Percentiles rank a stretch among this genome's conserved stretches.
These are phyloP conservation scores for Diatrype stigma DNA, from an alignment of 2,329 filamentous ascomycete genomes.

Conservation along the genomic window DNA sequence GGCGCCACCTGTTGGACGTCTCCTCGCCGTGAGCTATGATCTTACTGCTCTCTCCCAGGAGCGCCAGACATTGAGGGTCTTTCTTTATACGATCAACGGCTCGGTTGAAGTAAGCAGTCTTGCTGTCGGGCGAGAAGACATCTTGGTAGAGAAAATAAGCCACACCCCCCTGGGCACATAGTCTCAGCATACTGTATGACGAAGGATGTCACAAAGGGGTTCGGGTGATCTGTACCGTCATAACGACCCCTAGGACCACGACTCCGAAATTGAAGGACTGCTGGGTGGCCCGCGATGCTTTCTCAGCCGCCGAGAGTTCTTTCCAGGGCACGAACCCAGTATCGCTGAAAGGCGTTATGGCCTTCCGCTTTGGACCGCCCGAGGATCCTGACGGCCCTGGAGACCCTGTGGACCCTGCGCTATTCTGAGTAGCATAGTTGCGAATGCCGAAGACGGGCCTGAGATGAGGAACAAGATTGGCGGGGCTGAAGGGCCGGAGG, in stretches of 20 bases:
- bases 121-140: slow-evolving; percentile 80
- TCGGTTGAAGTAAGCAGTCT: slow-evolving; percentile 82
- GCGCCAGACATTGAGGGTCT: slow-evolving; percentile 64
- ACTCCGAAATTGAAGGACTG: slow-evolving; percentile 85
- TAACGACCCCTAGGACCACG: slow-evolving; percentile 66
- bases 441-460: slow-evolving; percentile 38
- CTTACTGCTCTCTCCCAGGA: slow-evolving; percentile 71
- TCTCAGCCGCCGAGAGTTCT: slow-evolving; percentile 70
- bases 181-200: slow-evolving; percentile 2
- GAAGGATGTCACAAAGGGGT: background rate
- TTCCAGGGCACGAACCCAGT: slow-evolving; percentile 79
- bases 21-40: slow-evolving; percentile 80
- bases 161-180: slow-evolving; percentile 60
- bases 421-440: slow-evolving; percentile 57
- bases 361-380: slow-evolving; percentile 51
- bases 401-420: slow-evolving; percentile 32
- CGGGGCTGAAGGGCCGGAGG: slow-evolving; percentile 34
- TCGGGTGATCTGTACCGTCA: slow-evolving; percentile 57
- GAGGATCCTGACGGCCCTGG: too few relatives aligned
- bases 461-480: slow-evolving; percentile 26
- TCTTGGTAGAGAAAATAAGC: slow-evolving; percentile 75
- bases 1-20: slow-evolving; percentile 76
- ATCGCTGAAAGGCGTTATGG: slow-evolving; percentile 81
- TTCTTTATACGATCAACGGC: slow-evolving; percentile 75
- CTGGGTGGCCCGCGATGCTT: slow-evolving; percentile 79